Evolutionary conservation across 495 filamentous ascomycete genomes (phyloP).

Genomic region (Penicillium dipodomyicola): DNA sequence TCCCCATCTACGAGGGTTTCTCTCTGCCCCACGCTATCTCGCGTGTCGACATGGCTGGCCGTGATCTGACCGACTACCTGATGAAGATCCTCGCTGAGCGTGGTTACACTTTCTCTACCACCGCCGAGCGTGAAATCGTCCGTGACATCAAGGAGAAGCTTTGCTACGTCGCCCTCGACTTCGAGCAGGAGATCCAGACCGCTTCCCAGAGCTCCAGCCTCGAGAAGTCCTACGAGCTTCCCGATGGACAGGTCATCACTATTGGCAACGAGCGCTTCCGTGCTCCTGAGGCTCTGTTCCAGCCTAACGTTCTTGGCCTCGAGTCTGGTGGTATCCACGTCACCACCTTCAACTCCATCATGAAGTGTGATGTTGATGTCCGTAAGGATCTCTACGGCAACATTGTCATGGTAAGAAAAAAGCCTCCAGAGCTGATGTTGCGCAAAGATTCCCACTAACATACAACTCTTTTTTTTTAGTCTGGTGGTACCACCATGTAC

Average conservation of each 20-base stretch:
- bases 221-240: conserved; percentile 99
- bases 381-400: conserved; percentile 99
- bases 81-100: conserved; percentile 99
- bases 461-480: conserved; percentile 49
- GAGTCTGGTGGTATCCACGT: conserved; percentile 99
- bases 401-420: conserved; percentile 92
- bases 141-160: conserved; percentile 99
- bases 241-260: conserved; percentile 99
- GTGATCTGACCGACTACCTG: conserved; percentile 99
- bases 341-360: conserved; percentile 99
- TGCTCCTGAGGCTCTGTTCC: conserved; percentile 98
- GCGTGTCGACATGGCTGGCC: conserved; percentile 99
- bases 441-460: not conserved
- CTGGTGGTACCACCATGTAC: conserved; percentile 99
- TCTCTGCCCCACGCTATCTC: conserved; percentile 98
- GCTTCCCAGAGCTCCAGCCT: conserved; percentile 96
- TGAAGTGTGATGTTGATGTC: conserved; percentile 99
- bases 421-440: not conserved
- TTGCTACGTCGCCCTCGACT: conserved; percentile 99
- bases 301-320: conserved; percentile 95
- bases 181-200: conserved; percentile 99
- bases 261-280: conserved; percentile 99
- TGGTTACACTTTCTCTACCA: conserved; percentile 99
- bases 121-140: conserved; percentile 99
- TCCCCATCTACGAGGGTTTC: conserved; percentile 99